phyloP scores from a whole-genome alignment of 2,329 filamentous ascomycete genomes.

The Byssochlamys sp. region DNA sequence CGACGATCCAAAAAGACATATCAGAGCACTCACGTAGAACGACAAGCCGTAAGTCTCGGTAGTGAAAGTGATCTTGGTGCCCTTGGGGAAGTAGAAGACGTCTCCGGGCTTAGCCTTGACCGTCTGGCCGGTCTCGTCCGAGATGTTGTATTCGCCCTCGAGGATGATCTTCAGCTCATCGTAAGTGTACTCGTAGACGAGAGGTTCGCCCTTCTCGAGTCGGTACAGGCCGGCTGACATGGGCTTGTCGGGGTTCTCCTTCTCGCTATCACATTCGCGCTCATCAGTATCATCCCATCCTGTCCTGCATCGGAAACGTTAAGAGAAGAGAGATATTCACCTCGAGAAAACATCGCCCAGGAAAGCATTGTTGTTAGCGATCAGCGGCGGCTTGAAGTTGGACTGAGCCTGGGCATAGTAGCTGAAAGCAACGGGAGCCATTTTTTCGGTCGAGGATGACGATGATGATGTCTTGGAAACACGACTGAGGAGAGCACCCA shows the following conservation, averaged over 20 bases:
- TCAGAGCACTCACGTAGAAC: constrained; percentile 40
- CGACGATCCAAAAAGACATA: background rate
- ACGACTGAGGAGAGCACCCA: background rate
- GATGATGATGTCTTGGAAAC: background rate
- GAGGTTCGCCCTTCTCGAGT: constrained; percentile 56
- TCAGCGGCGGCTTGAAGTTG: constrained; percentile 53
- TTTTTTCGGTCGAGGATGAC: constrained; percentile 1
- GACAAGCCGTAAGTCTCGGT: constrained; percentile 53
- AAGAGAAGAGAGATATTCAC: constrained; percentile 19
- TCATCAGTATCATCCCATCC: background rate
- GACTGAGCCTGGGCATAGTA: constrained; percentile 51
- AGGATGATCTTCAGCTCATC: constrained; percentile 67
- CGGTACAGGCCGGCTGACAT: constrained; percentile 58
- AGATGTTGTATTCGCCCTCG: constrained; percentile 57
- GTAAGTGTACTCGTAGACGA: constrained; percentile 61
- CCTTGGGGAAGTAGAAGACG: constrained; percentile 60
- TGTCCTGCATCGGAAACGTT: background rate
- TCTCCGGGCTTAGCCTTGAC: constrained; percentile 54
- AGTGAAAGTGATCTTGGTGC: constrained; percentile 56
- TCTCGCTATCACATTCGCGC: constrained; percentile 32
- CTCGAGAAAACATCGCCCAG: constrained; percentile 53
- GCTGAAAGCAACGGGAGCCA: constrained; percentile 27
- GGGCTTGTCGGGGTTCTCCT: constrained; percentile 48
- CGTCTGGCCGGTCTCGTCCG: constrained; percentile 51
- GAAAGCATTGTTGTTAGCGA: constrained; percentile 59